These are phyloP conservation scores for Scheffersomyces titani DNA, from an alignment of 1,139 yeast species.

Conservation along the genomic window DNA sequence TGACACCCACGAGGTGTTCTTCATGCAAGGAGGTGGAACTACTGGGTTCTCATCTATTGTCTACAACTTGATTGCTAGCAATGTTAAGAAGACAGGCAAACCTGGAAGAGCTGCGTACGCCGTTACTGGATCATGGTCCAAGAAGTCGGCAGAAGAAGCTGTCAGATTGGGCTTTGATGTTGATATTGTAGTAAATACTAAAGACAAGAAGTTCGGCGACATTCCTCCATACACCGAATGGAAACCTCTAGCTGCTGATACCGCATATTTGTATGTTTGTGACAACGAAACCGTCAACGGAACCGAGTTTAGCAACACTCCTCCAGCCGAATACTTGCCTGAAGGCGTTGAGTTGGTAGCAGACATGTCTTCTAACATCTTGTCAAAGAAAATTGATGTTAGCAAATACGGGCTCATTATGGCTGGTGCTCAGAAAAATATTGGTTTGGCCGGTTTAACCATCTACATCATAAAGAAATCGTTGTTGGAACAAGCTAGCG, in stretches of 20 bases:
- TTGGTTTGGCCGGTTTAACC: slow-evolving; percentile 94
- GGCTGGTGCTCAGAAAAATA: slow-evolving; percentile 98
- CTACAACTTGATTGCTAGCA: slow-evolving; percentile 76
- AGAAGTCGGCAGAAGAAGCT: slow-evolving; percentile 86
- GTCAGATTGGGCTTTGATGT: slow-evolving; percentile 76
- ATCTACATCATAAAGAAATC: slow-evolving; percentile 84
- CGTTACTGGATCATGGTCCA: slow-evolving; percentile 92
- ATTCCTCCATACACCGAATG: slow-evolving; percentile 72
- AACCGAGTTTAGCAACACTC: slow-evolving; percentile 69
- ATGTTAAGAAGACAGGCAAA: slow-evolving; percentile 66
- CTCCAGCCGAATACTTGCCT: slow-evolving; percentile 52
- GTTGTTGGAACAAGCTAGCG: slow-evolving; percentile 67
- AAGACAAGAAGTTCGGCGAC: slow-evolving; percentile 60
- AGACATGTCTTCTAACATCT: slow-evolving; percentile 91
- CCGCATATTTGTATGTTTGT: slow-evolving; percentile 86
- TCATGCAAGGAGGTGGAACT: slow-evolving; percentile 97
- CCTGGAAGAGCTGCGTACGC: slow-evolving; percentile 84
- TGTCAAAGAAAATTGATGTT: slow-evolving; percentile 79
- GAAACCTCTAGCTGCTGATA: slow-evolving; percentile 52
- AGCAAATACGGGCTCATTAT: slow-evolving; percentile 78
- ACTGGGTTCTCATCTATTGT: slow-evolving; percentile 90
- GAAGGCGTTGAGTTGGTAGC: slow-evolving; percentile 80
- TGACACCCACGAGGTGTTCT: slow-evolving; percentile 89
- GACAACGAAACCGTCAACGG: slow-evolving; percentile 98
- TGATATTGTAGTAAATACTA: slow-evolving; percentile 68